Percentiles rank a stretch among this genome's conserved stretches.
These are phyloP conservation scores for Bacterosira constricta DNA, from an alignment of 108 stramenopile genomes.

Conservation along the genomic window DNA sequence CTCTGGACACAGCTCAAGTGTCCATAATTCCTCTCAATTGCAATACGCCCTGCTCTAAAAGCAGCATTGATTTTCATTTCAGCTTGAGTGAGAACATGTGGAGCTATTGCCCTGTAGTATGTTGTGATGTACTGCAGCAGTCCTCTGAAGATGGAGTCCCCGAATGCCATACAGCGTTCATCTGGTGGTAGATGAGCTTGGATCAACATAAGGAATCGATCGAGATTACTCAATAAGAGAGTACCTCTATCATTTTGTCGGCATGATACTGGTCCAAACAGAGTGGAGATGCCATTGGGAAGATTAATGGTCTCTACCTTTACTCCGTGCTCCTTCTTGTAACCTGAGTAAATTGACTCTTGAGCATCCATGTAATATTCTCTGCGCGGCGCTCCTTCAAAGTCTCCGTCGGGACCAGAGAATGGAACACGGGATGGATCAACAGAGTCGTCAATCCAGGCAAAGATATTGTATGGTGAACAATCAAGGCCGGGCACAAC, in stretches of 20 bases:
- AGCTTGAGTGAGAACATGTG: not conserved
- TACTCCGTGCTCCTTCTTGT: conserved; percentile 13
- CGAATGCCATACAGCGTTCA: not conserved
- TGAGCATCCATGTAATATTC: not conserved
- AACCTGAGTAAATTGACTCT: conserved; percentile 21
- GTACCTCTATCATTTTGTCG: not conserved
- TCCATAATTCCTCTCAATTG: conserved; percentile 19
- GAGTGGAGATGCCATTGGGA: conserved; percentile 16
- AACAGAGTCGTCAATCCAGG: conserved; percentile 20
- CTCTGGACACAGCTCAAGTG: not conserved
- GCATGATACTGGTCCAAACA: conserved; percentile 29
- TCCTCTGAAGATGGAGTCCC: not conserved
- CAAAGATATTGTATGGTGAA: conserved; percentile 14
- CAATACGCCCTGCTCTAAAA: not conserved
- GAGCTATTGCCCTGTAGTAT: not conserved
- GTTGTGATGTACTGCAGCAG: not conserved
- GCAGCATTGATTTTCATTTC: not conserved
- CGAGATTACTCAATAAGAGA: conserved; percentile 5
- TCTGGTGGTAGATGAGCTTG: not conserved
- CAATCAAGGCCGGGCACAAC: not conserved
- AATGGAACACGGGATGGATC: conserved; percentile 8
- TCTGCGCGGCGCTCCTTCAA: conserved; percentile 16
- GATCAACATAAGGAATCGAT: not conserved
- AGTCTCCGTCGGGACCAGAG: conserved; percentile 24
- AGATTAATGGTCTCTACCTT: conserved; percentile 24